Conservation (phyloP, 148 eudicot species). For the Nyssa sinensis region DNA sequence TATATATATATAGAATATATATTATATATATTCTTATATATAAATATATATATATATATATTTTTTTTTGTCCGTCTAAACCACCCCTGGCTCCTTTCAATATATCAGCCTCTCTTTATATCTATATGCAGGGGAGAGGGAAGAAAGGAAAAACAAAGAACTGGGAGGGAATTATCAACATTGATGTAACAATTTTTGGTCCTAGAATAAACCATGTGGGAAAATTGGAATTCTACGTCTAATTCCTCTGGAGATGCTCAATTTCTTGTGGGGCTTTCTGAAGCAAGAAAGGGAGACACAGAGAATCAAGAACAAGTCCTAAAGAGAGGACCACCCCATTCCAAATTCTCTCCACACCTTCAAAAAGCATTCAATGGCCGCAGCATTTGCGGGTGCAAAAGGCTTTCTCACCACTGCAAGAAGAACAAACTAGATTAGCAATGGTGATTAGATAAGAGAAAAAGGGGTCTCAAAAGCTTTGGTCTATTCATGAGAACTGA, state of each 20-base stretch:
- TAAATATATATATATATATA: too few species aligned
- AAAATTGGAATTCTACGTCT: neutral
- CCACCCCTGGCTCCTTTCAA: too few species aligned
- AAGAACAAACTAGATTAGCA: slow-evolving; percentile 11
- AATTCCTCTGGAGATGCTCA: too few species aligned
- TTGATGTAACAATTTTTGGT: slow-evolving; percentile 5
- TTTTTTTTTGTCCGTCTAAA: too few species aligned
- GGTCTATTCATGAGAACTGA: too few species aligned
- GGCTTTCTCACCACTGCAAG: slow-evolving; percentile 78
- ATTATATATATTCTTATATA: too few species aligned
- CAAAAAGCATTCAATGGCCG: slow-evolving; percentile 67
- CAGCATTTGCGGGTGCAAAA: slow-evolving; percentile 90
- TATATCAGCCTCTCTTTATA: slow-evolving; percentile 10
- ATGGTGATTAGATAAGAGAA: neutral
- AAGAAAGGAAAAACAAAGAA: neutral
- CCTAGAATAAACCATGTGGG: neutral
- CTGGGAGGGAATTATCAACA: neutral
- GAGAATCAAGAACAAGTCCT: slow-evolving; percentile 1
- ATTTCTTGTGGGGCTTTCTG: too few species aligned
- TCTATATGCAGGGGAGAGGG: slow-evolving; percentile 2
- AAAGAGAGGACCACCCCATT: neutral
- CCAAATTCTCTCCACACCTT: slow-evolving; percentile 41
- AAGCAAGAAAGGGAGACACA: too few species aligned
- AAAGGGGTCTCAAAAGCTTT: too few species aligned
- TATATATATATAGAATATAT: too few species aligned